A percentile compares a stretch with the other conserved stretches of the same genome.
These are phyloP conservation scores for Adansonia digitata DNA, from an alignment of 345 rosid genomes.

Conservation along the genomic window DNA sequence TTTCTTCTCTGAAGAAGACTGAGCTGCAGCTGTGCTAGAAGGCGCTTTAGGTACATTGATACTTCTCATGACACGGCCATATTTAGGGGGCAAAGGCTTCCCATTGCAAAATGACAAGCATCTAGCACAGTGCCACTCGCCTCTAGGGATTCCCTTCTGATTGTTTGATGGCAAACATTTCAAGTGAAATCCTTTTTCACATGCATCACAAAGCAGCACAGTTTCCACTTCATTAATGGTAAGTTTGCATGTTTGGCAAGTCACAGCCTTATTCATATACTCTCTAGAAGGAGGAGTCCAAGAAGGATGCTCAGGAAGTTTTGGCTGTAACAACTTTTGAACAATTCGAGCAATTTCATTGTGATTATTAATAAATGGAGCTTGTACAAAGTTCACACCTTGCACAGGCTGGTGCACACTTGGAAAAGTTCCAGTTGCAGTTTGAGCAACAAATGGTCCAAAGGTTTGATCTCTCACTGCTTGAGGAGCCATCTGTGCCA, in stretches of 20 bases:
- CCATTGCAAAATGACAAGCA: slow-evolving; percentile 65
- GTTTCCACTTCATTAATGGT: slow-evolving; percentile 68
- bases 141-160: slow-evolving; percentile 66
- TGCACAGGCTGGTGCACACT: slow-evolving; percentile 54
- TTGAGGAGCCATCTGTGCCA: slow-evolving; percentile 34
- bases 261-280: slow-evolving; percentile 65
- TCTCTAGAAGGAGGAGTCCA: slow-evolving; percentile 97
- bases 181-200: slow-evolving; percentile 89
- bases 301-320: slow-evolving; percentile 52
- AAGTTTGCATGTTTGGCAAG: slow-evolving; percentile 70
- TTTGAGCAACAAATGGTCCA: slow-evolving; percentile 56
- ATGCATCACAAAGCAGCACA: slow-evolving; percentile 79
- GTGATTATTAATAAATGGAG: slow-evolving; percentile 44
- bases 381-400: slow-evolving; percentile 41
- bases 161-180: slow-evolving; percentile 63
- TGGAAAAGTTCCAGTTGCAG: slow-evolving; percentile 40
- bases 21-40: slow-evolving; percentile 39
- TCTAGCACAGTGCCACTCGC: slow-evolving; percentile 90
- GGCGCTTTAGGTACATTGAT: slow-evolving; percentile 42
- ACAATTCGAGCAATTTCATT: slow-evolving; percentile 64
- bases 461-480: slow-evolving; percentile 48
- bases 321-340: slow-evolving; percentile 61
- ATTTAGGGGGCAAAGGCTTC: slow-evolving; percentile 82
- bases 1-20: slow-evolving; percentile 55
- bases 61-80: slow-evolving; percentile 55